Base-by-base conservation (phyloP, 1,284 basidiomycete genomes). In the Trichosporon faecale region DNA sequence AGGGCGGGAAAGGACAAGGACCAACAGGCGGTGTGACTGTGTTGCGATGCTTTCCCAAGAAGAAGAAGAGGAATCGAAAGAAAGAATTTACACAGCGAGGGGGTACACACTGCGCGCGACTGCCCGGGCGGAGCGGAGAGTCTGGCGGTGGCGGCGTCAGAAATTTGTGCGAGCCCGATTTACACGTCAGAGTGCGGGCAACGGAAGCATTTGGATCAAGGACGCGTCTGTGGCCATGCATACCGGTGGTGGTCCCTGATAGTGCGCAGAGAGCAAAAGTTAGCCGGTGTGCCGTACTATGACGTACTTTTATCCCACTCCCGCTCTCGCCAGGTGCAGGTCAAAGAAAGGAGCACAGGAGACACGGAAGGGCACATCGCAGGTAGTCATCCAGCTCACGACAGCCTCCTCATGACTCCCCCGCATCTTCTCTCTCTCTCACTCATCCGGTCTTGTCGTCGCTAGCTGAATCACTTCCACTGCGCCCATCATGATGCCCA, bases 1-100 rank as follows among this genome's bases (percentile, higher is more conserved):
- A 63, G 68, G 52, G 66, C 67, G 67, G 66, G 67, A 64, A 65
- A 68, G 70, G 60, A 70, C 71, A 65, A 68, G 70, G 60, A 70
- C 71, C 68, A 67, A 68, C 70, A 66, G 66, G 21, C 40, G 67
- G 44, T 66, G 29, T 61, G 27, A 37, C 61, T 70, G 70, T 70
- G 64, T 63, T 66, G 49, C 46, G 64, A 66, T 69, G 70, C 72
- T 71, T 71, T 73, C 68, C 70, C 72, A 69, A 73, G 66, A 69
- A 70, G 66, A 70, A 68, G 68, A 67, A 65, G 61, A 71, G 65
- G 52, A 70, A 52, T 65, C 21, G 64, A 66, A 70, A 65, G 44
- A 63, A 71, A 70, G 67, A 63, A 65, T 68, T 33, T 40, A 35
- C 31, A 49, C 44, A 35, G 66, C 31, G 63, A 25, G 67, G 46